Evolutionary conservation across 345 rosid genomes (phyloP), one percentile per base, ranked within the genome.

Genomic region (Litchi chinensis): DNA sequence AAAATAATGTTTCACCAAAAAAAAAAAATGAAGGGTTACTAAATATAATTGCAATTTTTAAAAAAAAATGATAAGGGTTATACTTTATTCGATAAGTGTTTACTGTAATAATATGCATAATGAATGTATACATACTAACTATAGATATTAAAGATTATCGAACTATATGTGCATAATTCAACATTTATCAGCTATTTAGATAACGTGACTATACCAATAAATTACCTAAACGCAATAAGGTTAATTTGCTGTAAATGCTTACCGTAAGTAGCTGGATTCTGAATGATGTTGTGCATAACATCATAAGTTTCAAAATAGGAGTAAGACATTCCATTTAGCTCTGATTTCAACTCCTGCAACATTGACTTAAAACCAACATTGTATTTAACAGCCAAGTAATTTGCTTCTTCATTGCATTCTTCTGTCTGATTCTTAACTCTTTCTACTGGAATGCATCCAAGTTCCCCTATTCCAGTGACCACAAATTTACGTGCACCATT

Each of bases 391-490:
- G 85, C 65, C 88, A 86, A 81, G 67, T 37, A 54, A 78, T 90
- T 92, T 22, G 75, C 26, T 28, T 64, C 84, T 74, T 84, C 84
- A 43, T 82, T 79, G 82, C 98, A 93, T 71, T 76, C 89, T 26
- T 74, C 76, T 19, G 79, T 78, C 24, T 79, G 60, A 76, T 79
- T 80, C 78, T 86, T 86, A 26, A 11, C 24, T 83, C 98, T 89
- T 63, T 41, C 68, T 0, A 80, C 75, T 4, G 98, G 98, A 50
- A 69, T 74, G 74, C 98, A 93, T 8, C 98, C 98, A 21, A 91
- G 66, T 13, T 73, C 40, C 3, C 79, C 88, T 8, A 89, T 66
- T 26, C 93, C 98, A 11, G 81, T 8, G 3, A 88, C 40, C 22
- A 86, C 81, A 54, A 89, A 92, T 67, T 86, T 92, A 19, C 89